Base-by-base conservation (phyloP, 371 early-diverging fungal species). In the Mortierella sp. region DNA sequence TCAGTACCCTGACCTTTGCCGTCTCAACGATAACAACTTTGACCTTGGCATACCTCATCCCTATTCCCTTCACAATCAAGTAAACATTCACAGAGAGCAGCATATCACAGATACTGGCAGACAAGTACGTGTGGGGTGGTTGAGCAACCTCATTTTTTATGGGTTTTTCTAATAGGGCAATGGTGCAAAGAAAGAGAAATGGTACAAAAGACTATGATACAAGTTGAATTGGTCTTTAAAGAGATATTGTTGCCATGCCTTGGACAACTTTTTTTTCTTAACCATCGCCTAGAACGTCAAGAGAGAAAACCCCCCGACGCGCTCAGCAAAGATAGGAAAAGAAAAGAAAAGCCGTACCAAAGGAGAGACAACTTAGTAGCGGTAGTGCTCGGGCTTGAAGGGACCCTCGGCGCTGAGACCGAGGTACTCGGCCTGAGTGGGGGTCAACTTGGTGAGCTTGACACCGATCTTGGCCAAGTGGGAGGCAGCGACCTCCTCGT, bases 401-500 rank as follows among this genome's bases (percentile, higher is more conserved):
- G 99, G 99, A 83, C 99, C 99, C 73, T 92, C 91, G 72, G 85
- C 74, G 79, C 92, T 82, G 79, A 99, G 88, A 83, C 92, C 93
- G 66, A 99, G 92, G 94, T 99, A 99, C 66, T 94, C 93, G 64
- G 94, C 89, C 89, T 97, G 97, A 63, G 85, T 90, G 40, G 73
- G 19, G 66, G 94, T 83, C 66, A 97, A 91, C 68, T 86, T 85
- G 76, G 96, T 93, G 52, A 97, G 91, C 88, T 98, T 95, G 88
- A 98, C 97, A 85, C 96, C 97, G 80, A 99, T 93, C 92, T 98
- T 96, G 86, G 89, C 92, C 79, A 99, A 92, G 89, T 99, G 99
- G 80, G 97, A 95, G 79, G 93, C 92, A 71, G 99, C 99, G 79
- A 99, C 99, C 91, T 99, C 99, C 90, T 99, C 99, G 88, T 99